Evolutionary conservation across 75 land plant genomes (phyloP), one percentile per base, ranked within the genome.

Genomic region (Cryptomeria japonica): DNA sequence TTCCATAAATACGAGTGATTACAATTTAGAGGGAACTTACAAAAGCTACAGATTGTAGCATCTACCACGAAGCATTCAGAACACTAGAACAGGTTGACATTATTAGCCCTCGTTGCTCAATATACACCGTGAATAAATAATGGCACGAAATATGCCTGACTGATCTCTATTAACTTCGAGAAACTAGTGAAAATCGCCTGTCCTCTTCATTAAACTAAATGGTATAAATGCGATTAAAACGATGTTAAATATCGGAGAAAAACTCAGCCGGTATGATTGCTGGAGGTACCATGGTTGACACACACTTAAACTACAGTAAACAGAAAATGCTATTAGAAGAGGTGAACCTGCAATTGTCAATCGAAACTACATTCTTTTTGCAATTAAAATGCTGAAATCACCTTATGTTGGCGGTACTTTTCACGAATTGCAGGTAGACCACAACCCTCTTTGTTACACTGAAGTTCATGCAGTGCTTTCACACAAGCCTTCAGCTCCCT

Each of bases 401-500:
- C 97, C 98, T 96, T 98, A 88, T 98, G 98, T 86, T 94, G 97
- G 80, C 94, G 95, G 90, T 98, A 98, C 87, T 98, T 98, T 88
- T 96, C 98, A 46, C 99, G 92, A 41, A 96, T 92, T 12, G 98
- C 97, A 31, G 99, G 97, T 87, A 98, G 84, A 76, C 88, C 91
- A 72, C 93, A 93, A 78, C 84, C 88, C 38, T 92, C 87, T 11
- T 88, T 90, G 83, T 93, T 93, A 37, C 89, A 87, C 84, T 91
- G 93, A 28, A 96, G 92, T 5, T 89, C 91, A 86, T 94, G 96
- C 25, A 98, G 89, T 7, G 89, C 94, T 61, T 88, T 90, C n/a
- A 96, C 99, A 87, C 99, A 98, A 5, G 92, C 91, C 7, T 80
- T 39, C 49, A 98, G 87, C 28, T 95, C 94, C 3, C 92, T 89